Percentiles rank a stretch among this genome's conserved stretches.
Evolutionary conservation across 352 stramenopile genomes (phyloP).

Genomic region (Globisporangium nunn): DNA sequence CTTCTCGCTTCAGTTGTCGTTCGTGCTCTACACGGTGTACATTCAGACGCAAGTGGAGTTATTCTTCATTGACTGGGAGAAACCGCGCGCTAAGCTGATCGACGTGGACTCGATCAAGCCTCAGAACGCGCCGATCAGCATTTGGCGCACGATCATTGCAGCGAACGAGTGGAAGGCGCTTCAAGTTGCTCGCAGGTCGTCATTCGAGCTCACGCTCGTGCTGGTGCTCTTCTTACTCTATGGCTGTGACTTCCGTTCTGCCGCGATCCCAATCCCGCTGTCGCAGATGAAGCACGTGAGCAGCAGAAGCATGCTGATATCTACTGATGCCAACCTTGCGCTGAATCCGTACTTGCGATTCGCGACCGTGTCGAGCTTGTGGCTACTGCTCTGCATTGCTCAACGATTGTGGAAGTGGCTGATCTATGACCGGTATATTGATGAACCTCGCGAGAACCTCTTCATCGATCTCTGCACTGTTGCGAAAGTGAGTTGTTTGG

Average conservation of each 20-base stretch:
- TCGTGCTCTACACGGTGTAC: conserved; percentile 66
- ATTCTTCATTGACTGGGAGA: conserved; percentile 95
- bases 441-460: conserved; percentile 55
- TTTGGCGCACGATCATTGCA: conserved; percentile 92
- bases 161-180: conserved; percentile 94
- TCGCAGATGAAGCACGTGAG: conserved; percentile 45
- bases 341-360: conserved; percentile 89
- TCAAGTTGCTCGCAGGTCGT: conserved; percentile 75
- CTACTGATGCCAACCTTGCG: conserved; percentile 29
- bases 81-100: conserved; percentile 57
- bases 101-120: conserved; percentile 42
- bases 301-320: conserved; percentile 22
- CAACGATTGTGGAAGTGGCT: conserved; percentile 88
- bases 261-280: conserved; percentile 45
- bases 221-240: conserved; percentile 86
- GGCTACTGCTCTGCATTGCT: conserved; percentile 51
- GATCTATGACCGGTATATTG: conserved; percentile 79
- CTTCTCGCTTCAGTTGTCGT: conserved; percentile 78
- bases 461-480: conserved; percentile 95
- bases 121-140: conserved; percentile 64
- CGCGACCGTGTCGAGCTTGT: conserved; percentile 84
- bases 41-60: conserved; percentile 77
- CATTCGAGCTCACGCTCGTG: conserved; percentile 77
- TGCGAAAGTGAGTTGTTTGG: conserved; percentile 89
- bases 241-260: conserved; percentile 42